These are phyloP conservation scores for Solanum lignicaule DNA, from an alignment of 257 asterid genomes.

Conservation along the genomic window DNA sequence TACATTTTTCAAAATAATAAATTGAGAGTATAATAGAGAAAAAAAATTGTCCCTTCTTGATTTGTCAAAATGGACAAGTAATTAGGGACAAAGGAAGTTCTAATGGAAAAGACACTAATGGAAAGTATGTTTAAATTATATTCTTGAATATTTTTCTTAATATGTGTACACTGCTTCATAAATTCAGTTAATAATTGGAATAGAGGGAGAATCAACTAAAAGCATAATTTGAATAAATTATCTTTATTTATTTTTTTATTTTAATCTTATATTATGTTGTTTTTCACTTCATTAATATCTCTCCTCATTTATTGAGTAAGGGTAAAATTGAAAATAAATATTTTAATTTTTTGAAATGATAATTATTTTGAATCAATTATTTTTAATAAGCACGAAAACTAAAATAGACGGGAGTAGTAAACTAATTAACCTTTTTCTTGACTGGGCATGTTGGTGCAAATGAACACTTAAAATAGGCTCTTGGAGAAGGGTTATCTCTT, in stretches of 20 bases:
- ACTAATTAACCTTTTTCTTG: conserved; percentile 55
- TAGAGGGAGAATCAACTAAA: neutral
- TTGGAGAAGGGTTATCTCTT: conserved; percentile 74
- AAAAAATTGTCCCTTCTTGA: too few species aligned
- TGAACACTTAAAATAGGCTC: conserved; percentile 81
- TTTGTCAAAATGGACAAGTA: too few species aligned
- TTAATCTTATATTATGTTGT: neutral
- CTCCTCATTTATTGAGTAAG: neutral
- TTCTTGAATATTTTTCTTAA: too few species aligned
- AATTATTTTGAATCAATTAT: neutral
- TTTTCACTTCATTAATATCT: neutral
- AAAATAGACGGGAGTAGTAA: neutral
- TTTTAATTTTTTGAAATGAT: neutral
- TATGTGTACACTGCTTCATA: neutral
- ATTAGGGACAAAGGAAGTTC: too few species aligned
- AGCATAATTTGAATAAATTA: too few species aligned
- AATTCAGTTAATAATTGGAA: too few species aligned
- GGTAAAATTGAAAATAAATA: neutral
- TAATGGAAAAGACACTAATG: too few species aligned
- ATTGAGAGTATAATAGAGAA: too few species aligned
- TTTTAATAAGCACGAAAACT: neutral
- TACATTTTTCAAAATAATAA: too few species aligned
- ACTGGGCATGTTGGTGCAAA: conserved; percentile 67
- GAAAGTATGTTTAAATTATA: neutral
- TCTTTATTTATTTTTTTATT: too few species aligned